phyloP scores from a whole-genome alignment of 2,329 filamentous ascomycete species.

The Boeremia exigua region DNA sequence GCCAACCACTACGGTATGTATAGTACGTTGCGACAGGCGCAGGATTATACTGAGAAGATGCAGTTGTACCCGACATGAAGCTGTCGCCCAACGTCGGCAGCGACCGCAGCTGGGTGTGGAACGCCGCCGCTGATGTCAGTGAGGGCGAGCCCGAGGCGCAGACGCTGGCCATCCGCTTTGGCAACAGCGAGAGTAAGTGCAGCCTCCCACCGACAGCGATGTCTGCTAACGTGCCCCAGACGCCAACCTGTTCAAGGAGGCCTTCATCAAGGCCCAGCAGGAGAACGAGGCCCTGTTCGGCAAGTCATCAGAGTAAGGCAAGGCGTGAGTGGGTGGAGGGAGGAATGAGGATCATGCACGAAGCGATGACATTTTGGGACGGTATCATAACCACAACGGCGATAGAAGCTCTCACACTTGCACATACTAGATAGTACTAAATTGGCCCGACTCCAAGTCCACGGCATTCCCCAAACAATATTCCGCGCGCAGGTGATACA shows the following conservation, averaged over 20 bases:
- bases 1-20: slow-evolving; percentile 97
- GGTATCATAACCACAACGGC: slow-evolving; percentile 34
- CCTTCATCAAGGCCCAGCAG: slow-evolving; percentile 95
- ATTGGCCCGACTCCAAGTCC: slow-evolving; percentile 31
- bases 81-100: slow-evolving; percentile 96
- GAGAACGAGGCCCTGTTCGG: slow-evolving; percentile 88
- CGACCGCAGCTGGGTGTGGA: slow-evolving; percentile 99
- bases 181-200: slow-evolving; percentile 87
- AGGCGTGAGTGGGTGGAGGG: slow-evolving; percentile 16
- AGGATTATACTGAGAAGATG: slow-evolving; percentile 26
- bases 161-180: slow-evolving; percentile 95
- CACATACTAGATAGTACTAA: slow-evolving; percentile 48
- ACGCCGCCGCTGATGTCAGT: slow-evolving; percentile 94
- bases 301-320: slow-evolving; percentile 54
- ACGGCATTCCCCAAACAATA: slow-evolving; percentile 23
- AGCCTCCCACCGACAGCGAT: too few relatives aligned
- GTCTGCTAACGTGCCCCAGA: slow-evolving; percentile 60
- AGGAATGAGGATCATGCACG: slow-evolving; percentile 26
- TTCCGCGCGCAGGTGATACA: background rate
- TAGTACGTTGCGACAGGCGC: slow-evolving; percentile 12
- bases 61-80: slow-evolving; percentile 98
- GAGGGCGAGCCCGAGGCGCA: slow-evolving; percentile 97
- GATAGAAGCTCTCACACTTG: slow-evolving; percentile 40
- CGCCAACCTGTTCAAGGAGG: slow-evolving; percentile 96
- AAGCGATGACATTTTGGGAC: slow-evolving; percentile 38